These are phyloP conservation scores for Phlebopus sp. DNA, from an alignment of 1,284 basidiomycete genomes.

Conservation along the genomic window DNA sequence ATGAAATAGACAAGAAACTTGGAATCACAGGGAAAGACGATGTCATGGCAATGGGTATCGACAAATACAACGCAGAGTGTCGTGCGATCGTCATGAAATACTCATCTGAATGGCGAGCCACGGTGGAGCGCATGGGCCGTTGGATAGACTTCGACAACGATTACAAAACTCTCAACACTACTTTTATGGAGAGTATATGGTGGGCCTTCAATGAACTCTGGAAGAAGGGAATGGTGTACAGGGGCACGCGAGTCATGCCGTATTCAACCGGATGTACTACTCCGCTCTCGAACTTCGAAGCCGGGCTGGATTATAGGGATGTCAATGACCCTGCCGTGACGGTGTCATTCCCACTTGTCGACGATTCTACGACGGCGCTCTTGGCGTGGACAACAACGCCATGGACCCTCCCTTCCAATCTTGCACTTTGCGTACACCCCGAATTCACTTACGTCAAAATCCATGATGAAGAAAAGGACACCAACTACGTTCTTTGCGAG, in stretches of 20 bases:
- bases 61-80: conserved; percentile 97
- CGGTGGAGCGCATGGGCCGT: conserved; percentile 96
- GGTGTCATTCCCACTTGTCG: conserved; percentile 88
- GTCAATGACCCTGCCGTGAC: conserved; percentile 97
- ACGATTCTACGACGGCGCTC: conserved; percentile 88
- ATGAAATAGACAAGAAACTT: conserved; percentile 98
- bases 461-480: conserved; percentile 84
- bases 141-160: conserved; percentile 99
- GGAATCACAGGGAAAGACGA: conserved; percentile 92
- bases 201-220: conserved; percentile 97
- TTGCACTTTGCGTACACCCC: conserved; percentile 94
- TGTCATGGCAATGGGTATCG: conserved; percentile 95
- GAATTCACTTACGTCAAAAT: conserved; percentile 98
- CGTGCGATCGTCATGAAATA: conserved; percentile 98
- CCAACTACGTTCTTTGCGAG: conserved; percentile 94
- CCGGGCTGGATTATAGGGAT: conserved; percentile 90
- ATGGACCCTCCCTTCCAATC: conserved; percentile 97
- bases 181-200: conserved; percentile 99
- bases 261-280: conserved; percentile 98
- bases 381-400: conserved; percentile 99
- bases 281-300: conserved; percentile 97
- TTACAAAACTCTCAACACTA: conserved; percentile 94
- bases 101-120: conserved; percentile 88
- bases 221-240: conserved; percentile 93
- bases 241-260: conserved; percentile 95